These are phyloP conservation scores for Ilyonectria robusta DNA, from an alignment of 2,329 filamentous ascomycete species.

Conservation along the genomic window DNA sequence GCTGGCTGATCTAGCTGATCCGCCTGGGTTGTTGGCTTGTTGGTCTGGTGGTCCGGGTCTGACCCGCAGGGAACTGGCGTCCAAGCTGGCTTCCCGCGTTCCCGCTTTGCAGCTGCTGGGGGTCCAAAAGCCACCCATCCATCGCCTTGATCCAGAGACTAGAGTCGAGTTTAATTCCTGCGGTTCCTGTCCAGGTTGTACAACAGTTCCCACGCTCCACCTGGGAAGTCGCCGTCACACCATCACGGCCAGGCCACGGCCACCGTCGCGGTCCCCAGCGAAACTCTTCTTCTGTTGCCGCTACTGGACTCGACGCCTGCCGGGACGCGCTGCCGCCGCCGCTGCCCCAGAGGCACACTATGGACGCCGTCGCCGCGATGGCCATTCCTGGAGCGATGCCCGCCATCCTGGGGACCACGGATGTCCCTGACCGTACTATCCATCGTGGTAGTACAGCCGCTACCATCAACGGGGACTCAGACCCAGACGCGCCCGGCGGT, in stretches of 20 bases:
- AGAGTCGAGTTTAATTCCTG: slow-evolving; percentile 29
- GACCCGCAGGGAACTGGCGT: slow-evolving; percentile 32
- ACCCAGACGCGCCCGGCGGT: slow-evolving; percentile 23
- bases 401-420: slow-evolving; percentile 5
- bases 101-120: slow-evolving; percentile 28
- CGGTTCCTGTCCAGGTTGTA: slow-evolving; percentile 22
- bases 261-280: slow-evolving; percentile 6
- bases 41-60: slow-evolving; percentile 5
- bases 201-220: slow-evolving; percentile 29
- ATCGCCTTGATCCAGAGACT: slow-evolving; percentile 26
- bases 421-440: slow-evolving; percentile 19
- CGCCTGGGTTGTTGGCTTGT: background rate
- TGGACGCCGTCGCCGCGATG: slow-evolving; percentile 26
- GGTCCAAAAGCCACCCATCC: slow-evolving; percentile 32
- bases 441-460: slow-evolving; percentile 16
- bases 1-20: background rate
- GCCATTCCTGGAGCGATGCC: slow-evolving; percentile 22
- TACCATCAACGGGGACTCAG: slow-evolving; percentile 15
- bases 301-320: slow-evolving; percentile 17
- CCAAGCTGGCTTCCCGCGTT: slow-evolving; percentile 26
- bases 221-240: slow-evolving; percentile 17
- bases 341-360: slow-evolving; percentile 23
- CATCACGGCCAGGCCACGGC: slow-evolving; percentile 12
- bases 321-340: slow-evolving; percentile 19
- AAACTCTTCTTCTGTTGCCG: slow-evolving; percentile 7